A percentile compares a stretch with the other conserved stretches of the same genome.
phyloP scores from a whole-genome alignment of 2,329 filamentous ascomycete species.

The Phialemonium atrogriseum region DNA sequence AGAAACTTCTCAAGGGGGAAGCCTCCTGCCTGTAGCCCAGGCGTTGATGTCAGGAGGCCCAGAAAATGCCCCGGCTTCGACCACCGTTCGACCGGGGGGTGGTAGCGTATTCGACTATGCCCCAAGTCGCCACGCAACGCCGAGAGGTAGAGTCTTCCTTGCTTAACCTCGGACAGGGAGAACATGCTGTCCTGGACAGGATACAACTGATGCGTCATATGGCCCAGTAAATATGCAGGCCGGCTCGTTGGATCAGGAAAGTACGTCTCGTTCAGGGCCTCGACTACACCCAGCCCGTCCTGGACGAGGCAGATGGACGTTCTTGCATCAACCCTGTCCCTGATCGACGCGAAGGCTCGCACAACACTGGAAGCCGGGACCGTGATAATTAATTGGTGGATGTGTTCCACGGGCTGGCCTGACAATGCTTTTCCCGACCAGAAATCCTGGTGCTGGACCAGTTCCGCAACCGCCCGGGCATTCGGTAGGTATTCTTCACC shows the following conservation, averaged over 20 bases:
- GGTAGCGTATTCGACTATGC: slow-evolving; percentile 6
- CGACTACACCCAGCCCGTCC: slow-evolving; percentile 65
- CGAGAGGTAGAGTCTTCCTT: slow-evolving; percentile 26
- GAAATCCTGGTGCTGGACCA: slow-evolving; percentile 4
- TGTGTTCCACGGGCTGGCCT: slow-evolving; percentile 1
- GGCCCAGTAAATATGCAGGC: slow-evolving; percentile 70
- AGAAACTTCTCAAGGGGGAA: slow-evolving; percentile 56
- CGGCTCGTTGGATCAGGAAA: slow-evolving; percentile 58
- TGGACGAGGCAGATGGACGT: slow-evolving; percentile 26
- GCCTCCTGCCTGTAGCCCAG: slow-evolving; percentile 51
- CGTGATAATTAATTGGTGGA: slow-evolving; percentile 23
- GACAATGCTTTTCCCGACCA: not conserved
- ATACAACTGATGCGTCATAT: slow-evolving; percentile 40
- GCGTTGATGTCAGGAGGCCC: slow-evolving; percentile 52
- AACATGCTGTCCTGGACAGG: slow-evolving; percentile 29
- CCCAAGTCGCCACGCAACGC: slow-evolving; percentile 7
- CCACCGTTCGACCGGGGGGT: slow-evolving; percentile 16
- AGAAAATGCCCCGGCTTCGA: slow-evolving; percentile 46
- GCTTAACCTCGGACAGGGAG: slow-evolving; percentile 27
- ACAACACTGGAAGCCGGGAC: slow-evolving; percentile 17
- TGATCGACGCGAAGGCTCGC: slow-evolving; percentile 14
- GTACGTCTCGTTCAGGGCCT: slow-evolving; percentile 61
- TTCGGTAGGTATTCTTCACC: slow-evolving; percentile 8
- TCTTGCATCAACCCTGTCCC: slow-evolving; percentile 20
- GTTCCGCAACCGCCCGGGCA: slow-evolving; percentile 14